Evolutionary conservation across 306 rosid genomes (phyloP).

Genomic region (Erythrophleum fordii): DNA sequence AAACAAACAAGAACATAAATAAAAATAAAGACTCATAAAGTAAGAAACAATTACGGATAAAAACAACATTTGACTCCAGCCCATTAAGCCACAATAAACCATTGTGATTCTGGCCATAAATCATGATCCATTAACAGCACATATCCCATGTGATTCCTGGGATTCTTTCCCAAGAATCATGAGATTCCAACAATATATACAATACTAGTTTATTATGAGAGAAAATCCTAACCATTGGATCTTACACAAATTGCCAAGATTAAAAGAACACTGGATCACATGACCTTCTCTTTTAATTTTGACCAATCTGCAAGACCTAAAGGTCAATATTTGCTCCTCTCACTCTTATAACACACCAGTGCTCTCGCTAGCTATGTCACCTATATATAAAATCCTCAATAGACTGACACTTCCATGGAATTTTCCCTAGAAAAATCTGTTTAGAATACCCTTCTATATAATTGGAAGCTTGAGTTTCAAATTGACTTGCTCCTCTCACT

Average conservation of each 20-base stretch:
- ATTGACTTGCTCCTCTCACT: not conserved
- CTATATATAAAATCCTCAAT: not conserved
- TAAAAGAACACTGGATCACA: not conserved
- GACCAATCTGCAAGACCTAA: too few relatives aligned
- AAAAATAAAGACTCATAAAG: too few relatives aligned
- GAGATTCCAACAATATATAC: too few relatives aligned
- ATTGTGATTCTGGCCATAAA: too few relatives aligned
- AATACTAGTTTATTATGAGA: not conserved
- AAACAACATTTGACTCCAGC: too few relatives aligned
- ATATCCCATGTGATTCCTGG: too few relatives aligned
- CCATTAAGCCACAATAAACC: too few relatives aligned
- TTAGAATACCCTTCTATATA: not conserved
- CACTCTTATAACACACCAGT: not conserved
- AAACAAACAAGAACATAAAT: too few relatives aligned
- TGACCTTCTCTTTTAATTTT: not conserved
- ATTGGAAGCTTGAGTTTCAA: not conserved
- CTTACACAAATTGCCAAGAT: not conserved
- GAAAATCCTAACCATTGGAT: not conserved
- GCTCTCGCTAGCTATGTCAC: not conserved
- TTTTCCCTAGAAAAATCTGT: not conserved
- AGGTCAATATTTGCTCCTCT: not conserved
- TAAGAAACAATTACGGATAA: too few relatives aligned
- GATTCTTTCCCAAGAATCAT: too few relatives aligned
- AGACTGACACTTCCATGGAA: not conserved
- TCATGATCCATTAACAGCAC: too few relatives aligned